Evolutionary conservation across 108 stramenopile species (phyloP).

Genomic region (Skeletonema marinoi): DNA sequence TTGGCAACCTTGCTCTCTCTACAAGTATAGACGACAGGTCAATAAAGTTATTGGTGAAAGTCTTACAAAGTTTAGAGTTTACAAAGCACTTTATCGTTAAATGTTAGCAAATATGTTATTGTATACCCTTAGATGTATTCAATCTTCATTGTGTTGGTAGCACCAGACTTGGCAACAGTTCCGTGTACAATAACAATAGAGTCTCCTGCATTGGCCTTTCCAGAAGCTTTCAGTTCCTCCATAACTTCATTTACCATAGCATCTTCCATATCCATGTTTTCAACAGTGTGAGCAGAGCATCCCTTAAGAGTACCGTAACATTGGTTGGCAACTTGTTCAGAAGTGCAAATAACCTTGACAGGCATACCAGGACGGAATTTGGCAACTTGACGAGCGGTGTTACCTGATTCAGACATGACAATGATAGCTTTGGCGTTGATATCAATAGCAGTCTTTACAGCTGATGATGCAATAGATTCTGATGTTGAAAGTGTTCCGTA

Average conservation of each 20-base stretch:
- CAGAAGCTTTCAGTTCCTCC: conserved; percentile 61
- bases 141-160: conserved; percentile 86
- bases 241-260: conserved; percentile 77
- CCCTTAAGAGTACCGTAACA: conserved; percentile 80
- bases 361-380: conserved; percentile 96
- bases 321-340: conserved; percentile 84
- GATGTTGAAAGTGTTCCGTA: conserved; percentile 64
- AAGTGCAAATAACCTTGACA: conserved; percentile 83
- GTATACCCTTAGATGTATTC: conserved; percentile 61
- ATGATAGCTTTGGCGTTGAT: conserved; percentile 90
- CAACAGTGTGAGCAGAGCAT: conserved; percentile 64
- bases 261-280: conserved; percentile 71
- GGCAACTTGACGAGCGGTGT: conserved; percentile 92
- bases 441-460: conserved; percentile 97
- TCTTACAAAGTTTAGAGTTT: not conserved
- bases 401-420: conserved; percentile 94
- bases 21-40: not conserved
- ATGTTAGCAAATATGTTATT: conserved; percentile 7
- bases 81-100: conserved; percentile 38
- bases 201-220: conserved; percentile 86
- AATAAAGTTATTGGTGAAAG: not conserved
- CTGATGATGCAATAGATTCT: conserved; percentile 95
- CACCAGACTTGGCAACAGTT: conserved; percentile 51
- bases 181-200: conserved; percentile 91
- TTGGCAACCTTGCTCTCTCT: not conserved